These are phyloP conservation scores for Pyropia haitanensis DNA, from an alignment of 23 red algal species.

Conservation along the genomic window DNA sequence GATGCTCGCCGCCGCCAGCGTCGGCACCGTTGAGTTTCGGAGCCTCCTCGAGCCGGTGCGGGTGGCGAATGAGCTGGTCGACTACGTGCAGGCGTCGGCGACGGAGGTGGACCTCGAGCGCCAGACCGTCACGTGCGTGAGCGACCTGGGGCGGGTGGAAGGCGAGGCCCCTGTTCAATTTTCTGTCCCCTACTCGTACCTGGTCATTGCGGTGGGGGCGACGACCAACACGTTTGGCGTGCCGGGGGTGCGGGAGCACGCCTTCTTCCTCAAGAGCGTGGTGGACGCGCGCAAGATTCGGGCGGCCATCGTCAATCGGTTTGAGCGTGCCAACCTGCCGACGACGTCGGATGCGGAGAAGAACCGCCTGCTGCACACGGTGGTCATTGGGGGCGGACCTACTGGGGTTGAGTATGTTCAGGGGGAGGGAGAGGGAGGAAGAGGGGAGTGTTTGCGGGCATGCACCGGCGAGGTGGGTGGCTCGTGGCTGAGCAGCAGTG, in stretches of 20 bases:
- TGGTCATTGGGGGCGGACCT: conserved; percentile 80
- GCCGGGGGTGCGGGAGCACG: conserved; percentile 62
- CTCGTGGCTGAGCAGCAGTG: no score
- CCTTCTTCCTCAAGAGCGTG: conserved; percentile 90
- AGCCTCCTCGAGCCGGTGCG: conserved; percentile 77
- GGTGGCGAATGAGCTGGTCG: conserved; percentile 60
- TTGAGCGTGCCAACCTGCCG: conserved; percentile 82
- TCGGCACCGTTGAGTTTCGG: conserved; percentile 91
- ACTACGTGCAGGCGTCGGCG: conserved; percentile 69
- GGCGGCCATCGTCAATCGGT: conserved; percentile 42
- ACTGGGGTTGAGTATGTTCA: conserved; percentile 25
- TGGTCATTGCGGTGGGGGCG: conserved; percentile 75
- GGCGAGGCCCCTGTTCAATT: conserved; percentile 15
- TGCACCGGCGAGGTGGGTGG: no score
- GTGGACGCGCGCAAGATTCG: conserved; percentile 68
- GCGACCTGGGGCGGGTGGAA: not conserved
- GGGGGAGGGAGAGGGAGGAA: not conserved
- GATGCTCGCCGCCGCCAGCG: conserved; percentile 56
- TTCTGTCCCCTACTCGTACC: conserved; percentile 60
- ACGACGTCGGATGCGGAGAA: conserved; percentile 55
- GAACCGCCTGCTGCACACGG: conserved; percentile 47
- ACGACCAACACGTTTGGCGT: conserved; percentile 78
- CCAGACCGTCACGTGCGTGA: conserved; percentile 24
- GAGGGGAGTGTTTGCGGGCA: no score
- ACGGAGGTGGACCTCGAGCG: conserved; percentile 17